Conservation (phyloP, 2,329 filamentous ascomycete genomes). For the Cadophora malorum region DNA sequence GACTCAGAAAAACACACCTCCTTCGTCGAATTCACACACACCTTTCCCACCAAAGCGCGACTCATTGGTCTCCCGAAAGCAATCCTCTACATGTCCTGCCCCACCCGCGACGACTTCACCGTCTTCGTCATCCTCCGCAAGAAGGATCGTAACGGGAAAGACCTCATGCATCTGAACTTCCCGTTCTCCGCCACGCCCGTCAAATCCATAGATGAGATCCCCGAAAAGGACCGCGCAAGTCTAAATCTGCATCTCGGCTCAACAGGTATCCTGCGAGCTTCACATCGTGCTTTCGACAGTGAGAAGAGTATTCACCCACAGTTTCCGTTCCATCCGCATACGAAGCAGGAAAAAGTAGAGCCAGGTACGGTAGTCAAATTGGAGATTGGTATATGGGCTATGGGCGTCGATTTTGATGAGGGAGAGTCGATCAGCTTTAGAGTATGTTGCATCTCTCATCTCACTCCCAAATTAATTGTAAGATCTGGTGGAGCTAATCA, state of each 20-base stretch:
- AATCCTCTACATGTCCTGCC: slow-evolving; percentile 53
- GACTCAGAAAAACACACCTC: slow-evolving; percentile 43
- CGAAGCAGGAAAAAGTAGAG: slow-evolving; percentile 22
- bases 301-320: slow-evolving; percentile 15
- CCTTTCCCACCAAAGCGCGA: slow-evolving; percentile 48
- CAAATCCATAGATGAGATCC: slow-evolving; percentile 20
- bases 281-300: slow-evolving; percentile 24
- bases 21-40: slow-evolving; percentile 48
- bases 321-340: slow-evolving; percentile 28
- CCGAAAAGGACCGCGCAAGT: slow-evolving; percentile 4
- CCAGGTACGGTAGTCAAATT: slow-evolving; percentile 30
- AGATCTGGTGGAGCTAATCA: neutral
- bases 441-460: neutral
- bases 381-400: slow-evolving; percentile 32
- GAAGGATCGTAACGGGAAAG: slow-evolving; percentile 50
- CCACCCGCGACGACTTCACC: slow-evolving; percentile 51
- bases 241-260: slow-evolving; percentile 26
- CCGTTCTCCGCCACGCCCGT: slow-evolving; percentile 39
- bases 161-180: slow-evolving; percentile 52
- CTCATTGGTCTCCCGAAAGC: slow-evolving; percentile 56
- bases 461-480: no score
- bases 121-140: slow-evolving; percentile 55
- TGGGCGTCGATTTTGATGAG: slow-evolving; percentile 31
- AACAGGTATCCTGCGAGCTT: slow-evolving; percentile 27
- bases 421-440: slow-evolving; percentile 25